A percentile compares a stretch with the other conserved stretches of the same genome.
Conservation (phyloP, 169 alveolate genomes). For the Babesia sp. region DNA sequence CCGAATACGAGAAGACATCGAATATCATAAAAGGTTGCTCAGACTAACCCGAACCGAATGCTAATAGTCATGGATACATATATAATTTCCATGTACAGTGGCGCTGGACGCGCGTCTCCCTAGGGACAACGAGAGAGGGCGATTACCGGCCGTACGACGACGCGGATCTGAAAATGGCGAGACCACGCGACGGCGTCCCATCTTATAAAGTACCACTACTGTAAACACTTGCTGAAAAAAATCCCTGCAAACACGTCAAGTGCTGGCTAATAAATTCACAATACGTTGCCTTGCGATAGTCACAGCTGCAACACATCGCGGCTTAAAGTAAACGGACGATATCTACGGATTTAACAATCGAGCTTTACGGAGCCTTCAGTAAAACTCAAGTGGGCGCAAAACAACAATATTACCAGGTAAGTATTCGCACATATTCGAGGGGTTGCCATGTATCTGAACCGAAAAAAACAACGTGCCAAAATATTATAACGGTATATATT, state of each 20-base stretch:
- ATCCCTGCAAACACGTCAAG: neutral
- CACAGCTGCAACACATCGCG: neutral
- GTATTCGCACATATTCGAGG: neutral
- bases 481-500: too few species aligned
- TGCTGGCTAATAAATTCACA: neutral
- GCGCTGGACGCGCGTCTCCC: slow-evolving; percentile 29
- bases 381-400: neutral
- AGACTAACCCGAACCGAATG: slow-evolving; percentile 11
- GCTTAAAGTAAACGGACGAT: neutral
- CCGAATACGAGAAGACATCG: slow-evolving; percentile 37
- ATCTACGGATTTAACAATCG: neutral
- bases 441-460: too few species aligned
- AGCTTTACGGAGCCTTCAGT: neutral
- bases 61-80: neutral
- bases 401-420: neutral
- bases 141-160: neutral
- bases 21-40: slow-evolving; percentile 34
- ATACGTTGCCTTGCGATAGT: neutral
- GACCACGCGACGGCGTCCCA: slow-evolving; percentile 10
- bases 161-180: slow-evolving; percentile 16
- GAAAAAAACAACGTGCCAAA: too few species aligned
- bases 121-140: neutral
- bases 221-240: neutral
- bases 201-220: neutral
- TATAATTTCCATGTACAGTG: neutral